phyloP scores from a whole-genome alignment of 371 early-diverging fungal species.

The Batrachochytrium dendrobatidis region DNA sequence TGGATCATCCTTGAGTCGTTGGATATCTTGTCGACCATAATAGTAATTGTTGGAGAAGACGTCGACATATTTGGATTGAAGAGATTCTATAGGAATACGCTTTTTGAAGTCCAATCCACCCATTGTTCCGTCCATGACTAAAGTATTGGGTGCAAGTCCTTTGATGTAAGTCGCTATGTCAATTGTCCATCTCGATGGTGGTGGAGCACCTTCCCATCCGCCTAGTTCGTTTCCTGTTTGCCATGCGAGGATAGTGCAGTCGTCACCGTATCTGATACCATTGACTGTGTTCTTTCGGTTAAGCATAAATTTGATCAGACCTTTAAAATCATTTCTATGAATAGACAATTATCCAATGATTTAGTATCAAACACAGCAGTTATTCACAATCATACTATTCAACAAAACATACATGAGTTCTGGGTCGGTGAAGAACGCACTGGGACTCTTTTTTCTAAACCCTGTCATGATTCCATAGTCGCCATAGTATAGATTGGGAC shows the following conservation, averaged over 20 bases:
- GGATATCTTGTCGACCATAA: conserved; percentile 7
- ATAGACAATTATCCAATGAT: not conserved
- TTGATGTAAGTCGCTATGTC: conserved; percentile 25
- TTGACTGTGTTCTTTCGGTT: conserved; percentile 23
- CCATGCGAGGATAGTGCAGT: conserved; percentile 35
- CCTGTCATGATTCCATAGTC: conserved; percentile 13
- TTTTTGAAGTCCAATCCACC: conserved; percentile 25
- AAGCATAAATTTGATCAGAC: conserved; percentile 12
- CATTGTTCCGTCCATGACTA: conserved; percentile 16
- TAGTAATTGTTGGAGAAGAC: conserved; percentile 37
- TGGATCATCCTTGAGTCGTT: conserved; percentile 6
- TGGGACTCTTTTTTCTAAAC: conserved; percentile 9
- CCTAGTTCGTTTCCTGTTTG: conserved; percentile 40
- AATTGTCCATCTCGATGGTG: conserved; percentile 31
- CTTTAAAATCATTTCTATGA: conserved; percentile 12
- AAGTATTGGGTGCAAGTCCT: conserved; percentile 8
- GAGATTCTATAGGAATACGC: conserved; percentile 14
- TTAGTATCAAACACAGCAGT: not conserved
- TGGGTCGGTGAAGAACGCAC: conserved; percentile 11
- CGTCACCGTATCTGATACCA: conserved; percentile 28
- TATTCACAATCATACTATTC: too few relatives aligned
- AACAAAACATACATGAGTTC: conserved; percentile 9
- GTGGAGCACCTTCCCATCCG: conserved; percentile 7
- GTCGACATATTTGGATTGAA: conserved; percentile 21
- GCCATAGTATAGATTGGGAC: conserved; percentile 14